Percentiles rank a stretch among this genome's conserved stretches.
Evolutionary conservation across 1,139 yeast genomes (phyloP).

Genomic region (Wickerhamomyces sp.): DNA sequence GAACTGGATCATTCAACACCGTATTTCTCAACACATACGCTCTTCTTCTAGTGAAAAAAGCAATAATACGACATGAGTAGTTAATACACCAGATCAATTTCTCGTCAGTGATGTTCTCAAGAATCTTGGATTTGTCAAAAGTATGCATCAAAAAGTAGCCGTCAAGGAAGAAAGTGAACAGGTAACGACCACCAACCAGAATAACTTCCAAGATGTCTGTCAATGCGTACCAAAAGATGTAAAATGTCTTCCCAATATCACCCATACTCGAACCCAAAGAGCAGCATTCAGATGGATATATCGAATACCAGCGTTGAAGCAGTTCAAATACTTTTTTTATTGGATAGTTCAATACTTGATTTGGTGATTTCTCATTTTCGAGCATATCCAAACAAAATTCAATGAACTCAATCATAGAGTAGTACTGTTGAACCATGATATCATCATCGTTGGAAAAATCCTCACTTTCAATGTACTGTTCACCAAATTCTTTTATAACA

Average conservation of each 20-base stretch:
- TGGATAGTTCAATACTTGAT: slow-evolving; percentile 5
- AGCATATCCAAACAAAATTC: neutral
- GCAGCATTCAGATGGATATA: slow-evolving; percentile 15
- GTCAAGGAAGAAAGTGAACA: slow-evolving; percentile 5
- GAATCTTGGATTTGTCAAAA: neutral
- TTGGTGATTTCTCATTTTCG: slow-evolving; percentile 1
- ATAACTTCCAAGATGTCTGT: slow-evolving; percentile 2
- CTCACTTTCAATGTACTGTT: slow-evolving; percentile 7
- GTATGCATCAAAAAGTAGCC: slow-evolving; percentile 4
- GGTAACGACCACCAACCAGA: slow-evolving; percentile 4
- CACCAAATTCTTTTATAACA: slow-evolving; percentile 14
- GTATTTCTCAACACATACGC: slow-evolving; percentile 14
- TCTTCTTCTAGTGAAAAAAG: slow-evolving; percentile 17
- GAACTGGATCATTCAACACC: slow-evolving; percentile 15
- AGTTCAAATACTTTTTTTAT: slow-evolving; percentile 1
- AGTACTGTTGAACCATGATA: neutral
- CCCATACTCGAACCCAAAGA: slow-evolving; percentile 10
- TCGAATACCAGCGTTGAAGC: slow-evolving; percentile 3
- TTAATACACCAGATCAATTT: slow-evolving; percentile 13
- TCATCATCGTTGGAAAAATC: slow-evolving; percentile 5
- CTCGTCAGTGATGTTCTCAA: slow-evolving; percentile 4
- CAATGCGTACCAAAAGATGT: slow-evolving; percentile 7
- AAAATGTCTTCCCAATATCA: slow-evolving; percentile 11
- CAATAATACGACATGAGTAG: slow-evolving; percentile 16
- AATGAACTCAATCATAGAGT: slow-evolving; percentile 1